These are phyloP conservation scores for Polygonum aviculare DNA, from an alignment of 148 eudicot species.

Conservation along the genomic window DNA sequence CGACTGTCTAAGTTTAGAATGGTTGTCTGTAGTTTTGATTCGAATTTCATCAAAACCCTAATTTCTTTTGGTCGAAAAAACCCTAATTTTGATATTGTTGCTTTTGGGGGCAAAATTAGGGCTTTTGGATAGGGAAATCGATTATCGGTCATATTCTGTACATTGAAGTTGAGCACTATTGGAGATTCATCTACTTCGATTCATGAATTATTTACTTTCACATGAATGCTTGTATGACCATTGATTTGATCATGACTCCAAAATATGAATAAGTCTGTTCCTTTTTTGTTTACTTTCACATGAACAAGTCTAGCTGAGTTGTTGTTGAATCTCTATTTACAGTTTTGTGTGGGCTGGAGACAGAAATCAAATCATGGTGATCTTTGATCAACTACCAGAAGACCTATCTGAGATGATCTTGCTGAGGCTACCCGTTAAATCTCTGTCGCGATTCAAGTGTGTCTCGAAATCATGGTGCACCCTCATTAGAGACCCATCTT, in stretches of 20 bases:
- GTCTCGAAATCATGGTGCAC: slow-evolving; percentile 23
- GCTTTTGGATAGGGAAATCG: not conserved
- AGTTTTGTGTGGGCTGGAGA: not conserved
- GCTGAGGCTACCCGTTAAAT: slow-evolving; percentile 22
- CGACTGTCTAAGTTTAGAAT: not conserved
- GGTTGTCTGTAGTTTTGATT: not conserved
- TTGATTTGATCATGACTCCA: not conserved
- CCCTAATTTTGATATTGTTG: not conserved
- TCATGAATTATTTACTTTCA: too few species aligned
- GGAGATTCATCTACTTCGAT: too few species aligned
- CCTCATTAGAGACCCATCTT: slow-evolving; percentile 13
- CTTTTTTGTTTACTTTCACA: not conserved
- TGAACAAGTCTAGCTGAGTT: not conserved
- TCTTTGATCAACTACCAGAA: slow-evolving; percentile 16
- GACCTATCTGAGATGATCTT: slow-evolving; percentile 20
- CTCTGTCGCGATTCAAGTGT: slow-evolving; percentile 18
- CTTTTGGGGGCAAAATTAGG: not conserved
- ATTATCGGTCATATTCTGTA: not conserved
- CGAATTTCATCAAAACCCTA: not conserved
- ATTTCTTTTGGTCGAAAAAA: too few species aligned
- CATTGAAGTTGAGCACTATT: not conserved
- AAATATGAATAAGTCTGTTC: not conserved
- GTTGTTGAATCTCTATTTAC: not conserved
- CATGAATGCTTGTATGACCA: not conserved
- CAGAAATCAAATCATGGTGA: slow-evolving; percentile 3